A percentile compares a stretch with the other conserved stretches of the same genome.
Evolutionary conservation across 139 green algal species (phyloP).

Genomic region (Micractinium sp.): DNA sequence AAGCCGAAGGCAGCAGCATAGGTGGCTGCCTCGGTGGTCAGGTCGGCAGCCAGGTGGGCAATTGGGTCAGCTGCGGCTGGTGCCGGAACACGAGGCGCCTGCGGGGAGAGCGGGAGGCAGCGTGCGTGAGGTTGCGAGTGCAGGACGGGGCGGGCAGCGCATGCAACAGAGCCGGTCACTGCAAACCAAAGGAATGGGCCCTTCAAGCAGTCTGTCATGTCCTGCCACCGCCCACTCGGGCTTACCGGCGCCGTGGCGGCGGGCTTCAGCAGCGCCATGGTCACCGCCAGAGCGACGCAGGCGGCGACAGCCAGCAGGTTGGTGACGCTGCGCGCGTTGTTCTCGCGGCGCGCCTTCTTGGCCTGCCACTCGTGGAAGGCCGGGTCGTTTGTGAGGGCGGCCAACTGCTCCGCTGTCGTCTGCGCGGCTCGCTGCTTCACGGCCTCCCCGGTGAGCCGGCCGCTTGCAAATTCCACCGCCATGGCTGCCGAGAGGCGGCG

Average conservation of each 20-base stretch:
- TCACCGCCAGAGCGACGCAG: slow-evolving; percentile 53
- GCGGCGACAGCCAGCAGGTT: slow-evolving; percentile 74
- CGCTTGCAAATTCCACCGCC: neutral
- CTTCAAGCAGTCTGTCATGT: no score
- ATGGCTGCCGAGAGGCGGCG: neutral
- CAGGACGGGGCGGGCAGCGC: no score
- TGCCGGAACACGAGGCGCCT: no score
- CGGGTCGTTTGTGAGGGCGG: slow-evolving; percentile 5
- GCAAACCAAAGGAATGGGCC: no score
- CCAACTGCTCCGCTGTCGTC: slow-evolving; percentile 24
- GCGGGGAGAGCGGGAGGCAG: no score
- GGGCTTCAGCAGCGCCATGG: slow-evolving; percentile 12
- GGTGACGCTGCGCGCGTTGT: slow-evolving; percentile 52
- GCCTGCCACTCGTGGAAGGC: slow-evolving; percentile 22
- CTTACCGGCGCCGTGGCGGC: neutral
- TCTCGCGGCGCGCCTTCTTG: neutral
- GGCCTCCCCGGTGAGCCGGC: neutral
- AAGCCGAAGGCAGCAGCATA: no score
- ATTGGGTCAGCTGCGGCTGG: no score
- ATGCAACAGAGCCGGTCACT: no score
- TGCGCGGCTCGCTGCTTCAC: neutral
- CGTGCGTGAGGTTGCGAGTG: no score
- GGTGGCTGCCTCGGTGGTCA: no score
- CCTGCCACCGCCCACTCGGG: neutral
- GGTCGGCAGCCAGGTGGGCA: no score